Conservation (phyloP, 257 asterid species). For the Mentha longifolia region DNA sequence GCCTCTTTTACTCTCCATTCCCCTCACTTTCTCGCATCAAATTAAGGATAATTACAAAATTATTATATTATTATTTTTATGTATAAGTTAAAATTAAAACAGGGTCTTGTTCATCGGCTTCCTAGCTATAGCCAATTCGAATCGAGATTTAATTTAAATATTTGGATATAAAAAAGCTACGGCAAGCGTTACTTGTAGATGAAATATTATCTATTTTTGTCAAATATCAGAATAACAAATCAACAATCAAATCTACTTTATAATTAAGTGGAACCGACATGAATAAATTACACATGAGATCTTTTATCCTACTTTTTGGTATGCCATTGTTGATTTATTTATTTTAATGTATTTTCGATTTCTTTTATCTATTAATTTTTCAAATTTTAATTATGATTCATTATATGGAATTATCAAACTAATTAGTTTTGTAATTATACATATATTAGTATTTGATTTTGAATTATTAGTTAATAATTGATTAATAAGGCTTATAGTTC, state of each 20-base stretch:
- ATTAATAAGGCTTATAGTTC: no score
- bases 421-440: no score
- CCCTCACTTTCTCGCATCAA: slow-evolving; percentile 20
- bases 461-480: no score
- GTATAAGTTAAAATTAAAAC: neutral
- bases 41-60: slow-evolving; percentile 11
- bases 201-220: neutral
- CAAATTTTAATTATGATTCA: no score
- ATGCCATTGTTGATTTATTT: no score
- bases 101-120: neutral
- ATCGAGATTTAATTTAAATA: neutral
- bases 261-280: neutral
- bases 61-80: neutral
- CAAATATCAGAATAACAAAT: neutral
- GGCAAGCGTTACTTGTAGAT: neutral
- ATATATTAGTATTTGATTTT: no score
- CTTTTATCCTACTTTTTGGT: neutral
- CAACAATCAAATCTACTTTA: neutral
- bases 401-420: no score
- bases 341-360: no score
- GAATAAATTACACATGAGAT: neutral
- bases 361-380: no score
- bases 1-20: slow-evolving; percentile 30
- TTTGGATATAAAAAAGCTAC: neutral
- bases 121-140: neutral